Evolutionary conservation across 129 eudicot species (phyloP).

Genomic region (sunflower (Helianthus annuus)): HanXRQr2.0-SUNRISE NC_035444.2:157427853-157428352

Average conservation of each 20-base stretch:
- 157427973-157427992: too few relatives aligned
- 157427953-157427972: too few relatives aligned
- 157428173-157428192: conserved; percentile 10
- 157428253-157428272: conserved; percentile 3
- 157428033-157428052: background rate
- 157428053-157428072: background rate
- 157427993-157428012: too few relatives aligned
- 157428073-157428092: background rate
- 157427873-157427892: too few relatives aligned
- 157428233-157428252: background rate
- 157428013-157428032: too few relatives aligned
- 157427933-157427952: too few relatives aligned
- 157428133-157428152: background rate
- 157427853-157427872: too few relatives aligned
- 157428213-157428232: conserved; percentile 3
- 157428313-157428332: conserved; percentile 83
- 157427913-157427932: too few relatives aligned
- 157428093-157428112: conserved; percentile 15
- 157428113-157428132: background rate
- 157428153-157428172: conserved; percentile 8
- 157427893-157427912: too few relatives aligned
- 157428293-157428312: conserved; percentile 76
- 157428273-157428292: conserved; percentile 60
- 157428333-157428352: conserved; percentile 71
- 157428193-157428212: conserved; percentile 4